Evolutionary conservation across 495 filamentous ascomycete genomes (phyloP).

Genomic region (Ramalina intermedia): DNA sequence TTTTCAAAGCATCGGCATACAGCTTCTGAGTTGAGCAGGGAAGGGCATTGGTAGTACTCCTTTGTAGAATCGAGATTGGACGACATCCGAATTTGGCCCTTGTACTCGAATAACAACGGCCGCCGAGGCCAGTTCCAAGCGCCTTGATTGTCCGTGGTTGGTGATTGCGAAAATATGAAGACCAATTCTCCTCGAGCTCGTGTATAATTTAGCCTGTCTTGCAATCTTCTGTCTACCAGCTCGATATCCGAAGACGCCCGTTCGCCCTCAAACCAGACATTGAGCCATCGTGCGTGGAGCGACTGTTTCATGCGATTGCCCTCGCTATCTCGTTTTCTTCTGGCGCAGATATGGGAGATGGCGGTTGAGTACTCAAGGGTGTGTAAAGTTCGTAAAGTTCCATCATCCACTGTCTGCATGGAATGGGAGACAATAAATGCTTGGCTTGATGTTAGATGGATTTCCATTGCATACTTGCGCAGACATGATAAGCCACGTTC

Average conservation of each 20-base stretch:
- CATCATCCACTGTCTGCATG: not conserved
- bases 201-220: not conserved
- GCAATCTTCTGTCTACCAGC: not conserved
- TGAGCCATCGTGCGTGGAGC: not conserved
- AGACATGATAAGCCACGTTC: conserved; percentile 3
- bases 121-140: not conserved
- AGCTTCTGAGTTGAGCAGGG: not conserved
- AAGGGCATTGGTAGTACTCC: not conserved
- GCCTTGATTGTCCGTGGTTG: not conserved
- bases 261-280: not conserved
- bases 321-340: conserved; percentile 2
- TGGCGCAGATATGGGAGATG: not conserved
- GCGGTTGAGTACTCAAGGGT: conserved; percentile 4
- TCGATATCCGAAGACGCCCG: no score
- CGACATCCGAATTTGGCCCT: no score
- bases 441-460: not conserved
- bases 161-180: not conserved
- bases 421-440: not conserved
- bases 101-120: not conserved
- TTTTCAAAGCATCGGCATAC: not conserved
- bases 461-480: not conserved
- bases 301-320: not conserved
- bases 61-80: not conserved
- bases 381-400: no score
- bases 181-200: not conserved